These are phyloP conservation scores for Thalassiosira hispida DNA, from an alignment of 352 stramenopile genomes.

Conservation along the genomic window DNA sequence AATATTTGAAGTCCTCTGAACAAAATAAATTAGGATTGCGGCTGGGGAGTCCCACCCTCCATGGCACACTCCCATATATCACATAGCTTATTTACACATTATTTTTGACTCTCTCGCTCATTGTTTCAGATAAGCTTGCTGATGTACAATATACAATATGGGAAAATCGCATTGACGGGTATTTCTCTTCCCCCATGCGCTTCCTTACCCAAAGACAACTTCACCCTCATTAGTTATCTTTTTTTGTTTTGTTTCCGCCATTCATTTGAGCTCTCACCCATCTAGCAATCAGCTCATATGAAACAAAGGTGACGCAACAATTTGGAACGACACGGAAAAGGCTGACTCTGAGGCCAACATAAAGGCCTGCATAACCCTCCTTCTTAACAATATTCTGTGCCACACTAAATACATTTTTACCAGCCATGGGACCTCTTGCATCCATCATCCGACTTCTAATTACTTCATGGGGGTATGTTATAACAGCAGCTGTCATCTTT, in stretches of 20 bases:
- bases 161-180: no score
- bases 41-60: no score
- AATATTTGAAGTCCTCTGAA: no score
- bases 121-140: no score
- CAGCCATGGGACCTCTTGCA: conserved; percentile 39
- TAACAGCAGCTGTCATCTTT: conserved; percentile 78
- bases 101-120: no score
- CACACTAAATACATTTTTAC: conserved; percentile 54
- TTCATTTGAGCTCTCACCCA: conserved; percentile 63
- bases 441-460: conserved; percentile 83
- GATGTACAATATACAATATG: no score
- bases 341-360: conserved; percentile 75
- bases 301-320: conserved; percentile 84
- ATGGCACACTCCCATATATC: no score
- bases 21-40: no score
- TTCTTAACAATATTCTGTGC: conserved; percentile 59
- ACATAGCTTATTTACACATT: no score
- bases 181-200: no score
- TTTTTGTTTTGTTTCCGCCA: background rate
- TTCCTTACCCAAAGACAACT: no score
- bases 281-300: conserved; percentile 80
- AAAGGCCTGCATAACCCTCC: conserved; percentile 77
- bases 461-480: conserved; percentile 85
- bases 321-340: conserved; percentile 83
- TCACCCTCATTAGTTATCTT: background rate